Base-by-base conservation (phyloP, 495 filamentous ascomycete species). In the Aspergillus haitiensis region DNA sequence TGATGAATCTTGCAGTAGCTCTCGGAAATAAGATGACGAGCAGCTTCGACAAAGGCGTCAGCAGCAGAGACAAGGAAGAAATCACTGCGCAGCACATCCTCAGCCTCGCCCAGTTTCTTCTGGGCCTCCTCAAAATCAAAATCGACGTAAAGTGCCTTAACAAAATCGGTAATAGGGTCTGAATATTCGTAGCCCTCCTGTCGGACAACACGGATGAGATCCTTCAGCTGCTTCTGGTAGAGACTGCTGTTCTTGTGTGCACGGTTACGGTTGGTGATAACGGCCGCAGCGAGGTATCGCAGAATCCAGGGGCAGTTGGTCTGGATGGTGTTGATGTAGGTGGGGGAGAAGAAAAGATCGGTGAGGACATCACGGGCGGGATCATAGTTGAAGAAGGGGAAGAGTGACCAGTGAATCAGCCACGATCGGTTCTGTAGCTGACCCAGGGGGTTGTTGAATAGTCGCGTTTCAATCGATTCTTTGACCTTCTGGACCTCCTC, bases 1-100 rank as follows among this genome's bases (percentile, higher is more conserved):
- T 97, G 91, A 76, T 97, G 94, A 70, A 98, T 98, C 84, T 98
- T 98, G 89, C 95, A 98, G 82, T 98, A 98, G 72, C 84, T 88
- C 81, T 98, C 94, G 8, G 93, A 98, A 74, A 98, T 97, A 53
- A 98, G 78, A 79, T 98, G 94, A 64, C 94, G 81, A 40, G 94
- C 94, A 52, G 91, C 87, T 68, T 98, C 95, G 60, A 98, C 91
- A 69, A 98, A 98, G 15, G 86, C 81, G 69, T 97, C 93, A 10
- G 92, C 87, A 6, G 90, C 81, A 36, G 85, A 85, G 51, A 88
- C 85, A 33, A 98, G 84, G 87, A 98, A 98, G 85, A 98, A 97
- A 75, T 98, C 94, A 63, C 87, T 86, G 62, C 89, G 88, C 39
- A 97, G 80, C 48, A 98, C 89, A 71, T 94, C 89, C 75, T 97